Base-by-base conservation (phyloP, 768 basidiomycete genomes). In the Boletus sp. region DNA sequence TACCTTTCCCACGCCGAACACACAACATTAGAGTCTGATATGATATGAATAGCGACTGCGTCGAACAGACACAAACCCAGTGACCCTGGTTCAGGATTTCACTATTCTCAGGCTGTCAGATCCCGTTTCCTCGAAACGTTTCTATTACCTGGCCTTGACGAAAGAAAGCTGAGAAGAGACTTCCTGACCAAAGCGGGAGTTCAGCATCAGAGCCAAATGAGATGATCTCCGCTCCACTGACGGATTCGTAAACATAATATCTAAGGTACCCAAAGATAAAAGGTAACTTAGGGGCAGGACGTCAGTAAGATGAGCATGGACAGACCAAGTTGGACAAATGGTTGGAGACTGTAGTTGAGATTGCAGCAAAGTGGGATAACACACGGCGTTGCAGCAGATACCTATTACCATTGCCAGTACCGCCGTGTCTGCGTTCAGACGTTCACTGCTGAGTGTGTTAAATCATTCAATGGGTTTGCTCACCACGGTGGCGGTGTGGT, bases 211-310 rank as follows among this genome's bases (percentile, higher is more conserved):
- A 42, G 24, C 14, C 2, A 44, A 15, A 33, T 17, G 55, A 10
- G 37, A 46, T 15, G 3, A 58, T 52, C n/a, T 30, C 47, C 35
- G 28, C 17, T 50, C 11, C 18, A 73, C 87, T 76, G 67, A 92
- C 87, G 89, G 85, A 73, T 94, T 96, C 5, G 92, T 97, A 72
- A 97, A 98, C 79, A 96, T 87, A 67, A 98, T 85, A 55, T 98
- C 95, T 7, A 89, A 87, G 11, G 93, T 94, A 36, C 95, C 95
- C 24, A 97, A 80, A 5, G 37, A 58, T 44, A 57, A 56, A 28
- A 20, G 30, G 50, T 56, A 48, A 57, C n/a, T n/a, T n/a, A n/a
- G 63, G 55, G 20, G 45, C 15, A 32, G 52, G n/a, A 52, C 30
- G 29, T 49, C 14, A 49, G 30, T 57, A 18, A 58, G n/a, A 40